Evolutionary conservation across 1,139 yeast species (phyloP).

Genomic region (Magnusiomyces tetraspermus): DNA sequence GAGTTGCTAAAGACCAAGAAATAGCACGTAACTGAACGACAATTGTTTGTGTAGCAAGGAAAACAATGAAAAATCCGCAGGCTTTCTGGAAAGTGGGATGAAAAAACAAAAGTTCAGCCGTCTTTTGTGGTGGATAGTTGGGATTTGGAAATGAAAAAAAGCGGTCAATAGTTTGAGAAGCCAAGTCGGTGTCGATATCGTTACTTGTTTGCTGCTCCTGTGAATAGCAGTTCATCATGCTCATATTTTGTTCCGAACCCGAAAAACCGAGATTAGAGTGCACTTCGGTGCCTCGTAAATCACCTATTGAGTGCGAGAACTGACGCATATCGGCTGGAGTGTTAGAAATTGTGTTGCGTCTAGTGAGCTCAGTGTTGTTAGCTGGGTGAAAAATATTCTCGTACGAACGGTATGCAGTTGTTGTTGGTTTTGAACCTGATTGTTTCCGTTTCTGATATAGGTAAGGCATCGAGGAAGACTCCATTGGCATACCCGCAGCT

Average conservation of each 20-base stretch:
- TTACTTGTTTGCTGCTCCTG: too few relatives aligned
- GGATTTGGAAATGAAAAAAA: background rate
- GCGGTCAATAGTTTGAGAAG: background rate
- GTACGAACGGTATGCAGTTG: background rate
- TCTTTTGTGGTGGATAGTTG: background rate
- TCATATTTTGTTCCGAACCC: too few relatives aligned
- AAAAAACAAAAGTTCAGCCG: background rate
- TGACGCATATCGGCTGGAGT: background rate
- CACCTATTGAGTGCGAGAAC: too few relatives aligned
- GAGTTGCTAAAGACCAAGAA: background rate
- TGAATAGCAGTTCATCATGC: too few relatives aligned
- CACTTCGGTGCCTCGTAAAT: background rate
- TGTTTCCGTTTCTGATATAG: too few relatives aligned
- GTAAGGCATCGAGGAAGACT: too few relatives aligned
- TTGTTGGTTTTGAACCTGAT: background rate
- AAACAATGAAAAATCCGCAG: background rate
- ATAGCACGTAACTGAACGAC: background rate
- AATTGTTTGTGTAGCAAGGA: background rate
- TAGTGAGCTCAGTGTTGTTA: background rate
- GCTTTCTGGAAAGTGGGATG: background rate
- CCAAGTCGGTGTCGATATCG: too few relatives aligned
- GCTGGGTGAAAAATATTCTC: background rate
- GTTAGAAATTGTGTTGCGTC: background rate
- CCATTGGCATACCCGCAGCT: too few relatives aligned
- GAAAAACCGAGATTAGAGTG: too few relatives aligned